Evolutionary conservation across 345 rosid genomes (phyloP).

Genomic region (Aegle marmelos): DNA sequence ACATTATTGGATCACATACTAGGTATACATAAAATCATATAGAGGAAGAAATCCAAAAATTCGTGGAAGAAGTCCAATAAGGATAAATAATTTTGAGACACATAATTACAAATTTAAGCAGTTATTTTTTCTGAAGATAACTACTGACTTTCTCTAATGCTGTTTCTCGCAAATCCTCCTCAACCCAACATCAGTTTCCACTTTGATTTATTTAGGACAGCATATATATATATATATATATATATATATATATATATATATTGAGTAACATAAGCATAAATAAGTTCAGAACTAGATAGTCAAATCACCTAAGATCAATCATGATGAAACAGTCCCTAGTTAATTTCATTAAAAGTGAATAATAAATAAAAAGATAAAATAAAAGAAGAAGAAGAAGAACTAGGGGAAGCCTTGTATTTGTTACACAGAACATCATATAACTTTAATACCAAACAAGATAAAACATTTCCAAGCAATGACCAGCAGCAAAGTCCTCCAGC

Average conservation of each 20-base stretch:
- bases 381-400: background rate
- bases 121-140: background rate
- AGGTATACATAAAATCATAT: background rate
- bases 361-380: no score
- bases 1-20: background rate
- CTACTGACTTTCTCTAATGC: background rate
- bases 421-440: background rate
- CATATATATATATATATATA: background rate
- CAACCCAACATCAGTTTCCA: background rate
- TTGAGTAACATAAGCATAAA: background rate
- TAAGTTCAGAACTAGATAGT: background rate
- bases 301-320: background rate
- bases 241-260: no score
- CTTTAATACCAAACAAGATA: background rate
- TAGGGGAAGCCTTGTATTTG: background rate
- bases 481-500: background rate
- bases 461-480: slow-evolving; percentile 1
- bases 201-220: background rate
- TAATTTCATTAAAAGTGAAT: background rate
- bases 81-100: background rate
- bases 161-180: background rate
- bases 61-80: background rate
- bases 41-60: background rate
- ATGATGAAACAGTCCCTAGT: background rate
- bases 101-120: background rate